Evolutionary conservation across 208 protist species (phyloP).

Genomic region (Wallacemonas rigidus): DNA sequence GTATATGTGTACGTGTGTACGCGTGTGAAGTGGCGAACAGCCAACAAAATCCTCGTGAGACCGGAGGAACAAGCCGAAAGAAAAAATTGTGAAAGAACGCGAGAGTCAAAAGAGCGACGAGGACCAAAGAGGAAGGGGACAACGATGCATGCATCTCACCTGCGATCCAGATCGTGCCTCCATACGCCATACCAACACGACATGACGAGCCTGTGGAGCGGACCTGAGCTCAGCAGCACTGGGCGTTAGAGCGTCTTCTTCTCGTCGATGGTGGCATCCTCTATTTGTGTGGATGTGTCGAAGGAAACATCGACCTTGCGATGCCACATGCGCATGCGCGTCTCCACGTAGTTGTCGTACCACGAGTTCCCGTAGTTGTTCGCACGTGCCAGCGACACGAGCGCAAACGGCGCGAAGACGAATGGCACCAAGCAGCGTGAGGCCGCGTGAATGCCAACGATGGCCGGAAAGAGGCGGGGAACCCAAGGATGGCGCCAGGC

Average conservation of each 20-base stretch:
- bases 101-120: too few species aligned
- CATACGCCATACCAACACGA: too few species aligned
- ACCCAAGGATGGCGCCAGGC: slow-evolving; percentile 85
- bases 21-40: too few species aligned
- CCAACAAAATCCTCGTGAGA: too few species aligned
- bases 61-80: too few species aligned
- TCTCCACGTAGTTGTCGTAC: slow-evolving; percentile 86
- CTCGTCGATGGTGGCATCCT: slow-evolving; percentile 56
- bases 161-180: too few species aligned
- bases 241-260: not conserved
- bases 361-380: slow-evolving; percentile 63
- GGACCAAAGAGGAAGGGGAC: too few species aligned
- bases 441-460: slow-evolving; percentile 81
- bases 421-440: slow-evolving; percentile 86
- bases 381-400: slow-evolving; percentile 50
- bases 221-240: not conserved
- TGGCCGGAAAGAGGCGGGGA: slow-evolving; percentile 78
- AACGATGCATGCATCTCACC: too few species aligned
- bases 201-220: too few species aligned
- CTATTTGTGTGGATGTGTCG: slow-evolving; percentile 70
- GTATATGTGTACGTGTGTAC: too few species aligned
- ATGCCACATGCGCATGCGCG: slow-evolving; percentile 72
- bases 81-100: too few species aligned
- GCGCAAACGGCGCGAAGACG: slow-evolving; percentile 77
- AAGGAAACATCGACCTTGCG: slow-evolving; percentile 73